Conservation (phyloP, 2,329 filamentous ascomycete genomes). For the Eutypella sp. region DNA sequence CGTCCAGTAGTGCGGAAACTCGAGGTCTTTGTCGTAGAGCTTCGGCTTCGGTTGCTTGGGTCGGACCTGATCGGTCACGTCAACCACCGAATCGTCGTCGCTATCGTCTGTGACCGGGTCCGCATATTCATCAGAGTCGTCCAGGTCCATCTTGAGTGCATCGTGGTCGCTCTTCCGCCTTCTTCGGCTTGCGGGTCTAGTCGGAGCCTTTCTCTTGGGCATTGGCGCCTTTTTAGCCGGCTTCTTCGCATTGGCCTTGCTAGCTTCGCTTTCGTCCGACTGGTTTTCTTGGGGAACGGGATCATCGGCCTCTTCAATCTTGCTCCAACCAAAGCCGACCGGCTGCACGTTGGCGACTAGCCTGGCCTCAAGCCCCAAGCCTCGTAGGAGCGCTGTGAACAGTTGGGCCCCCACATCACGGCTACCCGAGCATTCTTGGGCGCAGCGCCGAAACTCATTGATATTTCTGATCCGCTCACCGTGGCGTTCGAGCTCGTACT, state of each 20-base stretch:
- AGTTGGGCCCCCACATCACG: conserved; percentile 84
- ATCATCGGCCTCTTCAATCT: conserved; percentile 68
- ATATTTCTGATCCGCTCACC: conserved; percentile 71
- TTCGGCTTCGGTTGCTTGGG: conserved; percentile 36
- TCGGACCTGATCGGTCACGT: conserved; percentile 43
- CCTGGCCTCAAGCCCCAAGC: conserved; percentile 74
- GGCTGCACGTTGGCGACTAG: conserved; percentile 83
- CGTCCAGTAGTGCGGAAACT: conserved; percentile 88
- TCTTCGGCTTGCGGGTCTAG: conserved; percentile 18
- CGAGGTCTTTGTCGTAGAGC: conserved; percentile 69
- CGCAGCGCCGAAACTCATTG: conserved; percentile 63
- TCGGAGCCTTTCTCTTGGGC: conserved; percentile 7
- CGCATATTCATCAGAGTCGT: conserved; percentile 43
- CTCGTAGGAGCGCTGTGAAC: conserved; percentile 80
- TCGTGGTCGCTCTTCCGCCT: conserved; percentile 20
- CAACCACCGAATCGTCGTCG: conserved; percentile 56
- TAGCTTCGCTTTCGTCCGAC: conserved; percentile 10
- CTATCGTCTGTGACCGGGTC: conserved; percentile 47
- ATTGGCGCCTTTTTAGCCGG: conserved; percentile 16
- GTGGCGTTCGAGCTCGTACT: conserved; percentile 58
- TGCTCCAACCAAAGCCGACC: conserved; percentile 85
- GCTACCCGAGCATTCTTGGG: conserved; percentile 70
- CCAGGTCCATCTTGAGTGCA: conserved; percentile 22
- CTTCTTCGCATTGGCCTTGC: conserved; percentile 32
- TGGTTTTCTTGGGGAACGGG: conserved; percentile 27